Conservation (phyloP, 306 rosid species). For the Luffa acutangula region DNA sequence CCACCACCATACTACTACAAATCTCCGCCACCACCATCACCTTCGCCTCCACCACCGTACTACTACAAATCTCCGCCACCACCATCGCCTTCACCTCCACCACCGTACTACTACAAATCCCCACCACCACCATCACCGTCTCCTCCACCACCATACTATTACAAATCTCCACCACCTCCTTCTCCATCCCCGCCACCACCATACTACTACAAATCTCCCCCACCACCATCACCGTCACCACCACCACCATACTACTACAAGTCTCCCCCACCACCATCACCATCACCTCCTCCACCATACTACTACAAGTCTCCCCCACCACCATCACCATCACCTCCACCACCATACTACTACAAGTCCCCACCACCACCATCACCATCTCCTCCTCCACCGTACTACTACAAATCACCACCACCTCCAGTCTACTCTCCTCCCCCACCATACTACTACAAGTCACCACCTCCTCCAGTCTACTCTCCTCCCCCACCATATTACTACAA, state of each 20-base stretch:
- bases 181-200: background rate
- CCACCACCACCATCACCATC: background rate
- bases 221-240: constrained; percentile 9
- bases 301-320: constrained; percentile 33
- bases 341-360: constrained; percentile 2
- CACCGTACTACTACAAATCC: background rate
- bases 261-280: constrained; percentile 24
- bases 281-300: constrained; percentile 7
- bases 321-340: constrained; percentile 8
- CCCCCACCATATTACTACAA: background rate
- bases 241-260: constrained; percentile 21
- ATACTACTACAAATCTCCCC: constrained; percentile 12
- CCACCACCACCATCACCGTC: constrained; percentile 13
- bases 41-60: constrained; percentile 5
- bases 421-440: background rate
- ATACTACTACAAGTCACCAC: constrained; percentile 17
- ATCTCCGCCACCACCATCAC: constrained; percentile 18
- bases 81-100: constrained; percentile 20
- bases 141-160: background rate
- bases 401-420: background rate
- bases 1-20: constrained; percentile 16
- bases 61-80: constrained; percentile 33
- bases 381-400: background rate
- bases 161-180: constrained; percentile 25
- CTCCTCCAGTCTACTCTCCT: constrained; percentile 4